Evolutionary conservation across 2,329 filamentous ascomycete species (phyloP), one percentile per base, ranked within the genome.

Genomic region (Achaetomium macrosporum): DNA sequence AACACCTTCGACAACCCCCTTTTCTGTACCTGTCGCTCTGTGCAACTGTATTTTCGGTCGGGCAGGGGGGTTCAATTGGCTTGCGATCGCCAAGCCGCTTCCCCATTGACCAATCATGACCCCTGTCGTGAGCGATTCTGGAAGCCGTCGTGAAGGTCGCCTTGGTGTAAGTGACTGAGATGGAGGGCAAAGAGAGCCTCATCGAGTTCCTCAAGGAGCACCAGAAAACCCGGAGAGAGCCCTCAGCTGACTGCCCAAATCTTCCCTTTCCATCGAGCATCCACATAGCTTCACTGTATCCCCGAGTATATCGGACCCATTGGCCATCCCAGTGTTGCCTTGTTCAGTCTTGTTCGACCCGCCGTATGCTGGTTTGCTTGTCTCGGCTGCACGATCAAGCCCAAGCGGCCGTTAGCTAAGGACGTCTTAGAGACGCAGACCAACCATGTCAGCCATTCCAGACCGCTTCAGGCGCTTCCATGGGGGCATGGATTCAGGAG

Each of bases 51-150:
- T 58, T 52, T 50, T 19, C 53, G 51, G 56, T 33, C 30, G 50
- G 8, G 2, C 37, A 39, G 36, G 30, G 35, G 44, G 47, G 31
- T 45, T 7, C 41, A 40, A 57, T 57, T 59, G 55, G 57, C 31
- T 17, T 29, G 19, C 9, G 35, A 9, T 30, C 29, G 37, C 25
- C 36, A 43, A 37, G 43, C 49, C 35, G 47, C 16, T 33, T 11
- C 16, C 15, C 29, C 42, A 56, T 54, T 52, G 56, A 50, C 57
- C 57, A 57, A 59, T 59, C 57, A 59, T 10, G 36, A 44, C 42
- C 44, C 52, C 47, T 20, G 47, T 41, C 37, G 7, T 39, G 36
- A 57, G 39, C 57, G 52, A 49, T 51, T 55, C 36, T 44, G 53
- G 30, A 47, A 56, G 25, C 12, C 40, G n/a, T 35, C 13, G 17